Conservation (phyloP, 2,329 filamentous ascomycete genomes). For the Talaromyces amestolkiae region DNA sequence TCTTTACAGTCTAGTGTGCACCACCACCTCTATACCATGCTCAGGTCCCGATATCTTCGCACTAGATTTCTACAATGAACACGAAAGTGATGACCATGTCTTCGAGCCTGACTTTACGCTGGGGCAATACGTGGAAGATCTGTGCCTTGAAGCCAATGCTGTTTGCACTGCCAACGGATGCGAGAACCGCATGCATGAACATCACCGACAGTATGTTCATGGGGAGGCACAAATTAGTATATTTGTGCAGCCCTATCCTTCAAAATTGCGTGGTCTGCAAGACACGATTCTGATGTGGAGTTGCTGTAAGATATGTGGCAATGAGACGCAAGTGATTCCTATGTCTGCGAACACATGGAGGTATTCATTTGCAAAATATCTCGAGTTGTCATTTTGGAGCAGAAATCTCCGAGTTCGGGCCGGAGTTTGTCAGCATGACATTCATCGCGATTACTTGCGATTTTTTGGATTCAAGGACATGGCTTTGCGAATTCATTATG, state of each 20-base stretch:
- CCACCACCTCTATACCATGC: conserved; percentile 88
- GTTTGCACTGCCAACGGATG: conserved; percentile 81
- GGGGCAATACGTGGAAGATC: conserved; percentile 90
- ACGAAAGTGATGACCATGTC: conserved; percentile 66
- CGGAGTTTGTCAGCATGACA: conserved; percentile 81
- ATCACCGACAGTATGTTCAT: conserved; percentile 95
- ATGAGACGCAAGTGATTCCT: conserved; percentile 80
- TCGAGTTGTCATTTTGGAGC: conserved; percentile 97
- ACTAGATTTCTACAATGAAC: conserved; percentile 90
- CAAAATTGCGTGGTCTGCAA: conserved; percentile 62
- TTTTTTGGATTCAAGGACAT: conserved; percentile 89
- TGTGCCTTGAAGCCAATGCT: conserved; percentile 73
- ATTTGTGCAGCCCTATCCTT: conserved; percentile 74
- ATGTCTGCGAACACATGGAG: conserved; percentile 97
- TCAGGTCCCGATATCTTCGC: conserved; percentile 86
- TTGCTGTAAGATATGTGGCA: conserved; percentile 85
- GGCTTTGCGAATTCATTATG: conserved; percentile 85
- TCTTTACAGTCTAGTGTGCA: conserved; percentile 90
- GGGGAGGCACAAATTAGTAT: conserved; percentile 91
- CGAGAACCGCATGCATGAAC: conserved; percentile 82
- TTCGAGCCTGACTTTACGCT: conserved; percentile 83
- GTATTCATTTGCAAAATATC: conserved; percentile 96
- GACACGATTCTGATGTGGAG: conserved; percentile 96
- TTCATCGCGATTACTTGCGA: conserved; percentile 85
- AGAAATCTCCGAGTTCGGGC: conserved; percentile 72